Conservation (phyloP, 2,329 filamentous ascomycete species). For the Neonectria neomacrospora region DNA sequence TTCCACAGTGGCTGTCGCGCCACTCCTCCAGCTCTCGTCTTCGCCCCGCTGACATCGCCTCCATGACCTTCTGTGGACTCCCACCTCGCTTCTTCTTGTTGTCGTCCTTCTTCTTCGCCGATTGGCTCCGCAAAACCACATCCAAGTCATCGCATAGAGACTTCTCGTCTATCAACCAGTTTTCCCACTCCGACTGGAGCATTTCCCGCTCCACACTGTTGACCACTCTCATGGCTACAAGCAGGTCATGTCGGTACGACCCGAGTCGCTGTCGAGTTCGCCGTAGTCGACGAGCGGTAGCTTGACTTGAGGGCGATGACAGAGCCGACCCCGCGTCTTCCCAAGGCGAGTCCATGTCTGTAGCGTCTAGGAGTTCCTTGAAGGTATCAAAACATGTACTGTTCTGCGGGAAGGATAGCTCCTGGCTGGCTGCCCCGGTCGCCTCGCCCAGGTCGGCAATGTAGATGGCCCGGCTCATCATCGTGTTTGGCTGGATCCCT, state of each 20-base stretch:
- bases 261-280: slow-evolving; percentile 86
- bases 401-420: slow-evolving; percentile 53
- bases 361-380: slow-evolving; percentile 66
- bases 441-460: slow-evolving; percentile 81
- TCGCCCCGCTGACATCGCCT: slow-evolving; percentile 45
- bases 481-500: slow-evolving; percentile 80
- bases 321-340: slow-evolving; percentile 63
- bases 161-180: slow-evolving; percentile 87
- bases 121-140: slow-evolving; percentile 53
- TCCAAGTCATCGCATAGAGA: slow-evolving; percentile 75
- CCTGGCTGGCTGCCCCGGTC: slow-evolving; percentile 51
- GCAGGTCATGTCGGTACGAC: slow-evolving; percentile 85
- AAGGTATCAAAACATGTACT: slow-evolving; percentile 73
- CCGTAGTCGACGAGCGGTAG: slow-evolving; percentile 73
- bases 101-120: slow-evolving; percentile 32
- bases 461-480: slow-evolving; percentile 89
- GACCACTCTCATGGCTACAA: slow-evolving; percentile 90
- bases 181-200: slow-evolving; percentile 89
- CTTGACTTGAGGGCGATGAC: slow-evolving; percentile 59
- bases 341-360: slow-evolving; percentile 67
- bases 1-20: slow-evolving; percentile 66
- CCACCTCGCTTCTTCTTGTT: slow-evolving; percentile 37
- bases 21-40: slow-evolving; percentile 57
- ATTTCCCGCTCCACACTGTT: slow-evolving; percentile 91
- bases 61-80: slow-evolving; percentile 48